Conservation (phyloP, 2,329 filamentous ascomycete genomes). For the Sordariomycetes sp. region DNA sequence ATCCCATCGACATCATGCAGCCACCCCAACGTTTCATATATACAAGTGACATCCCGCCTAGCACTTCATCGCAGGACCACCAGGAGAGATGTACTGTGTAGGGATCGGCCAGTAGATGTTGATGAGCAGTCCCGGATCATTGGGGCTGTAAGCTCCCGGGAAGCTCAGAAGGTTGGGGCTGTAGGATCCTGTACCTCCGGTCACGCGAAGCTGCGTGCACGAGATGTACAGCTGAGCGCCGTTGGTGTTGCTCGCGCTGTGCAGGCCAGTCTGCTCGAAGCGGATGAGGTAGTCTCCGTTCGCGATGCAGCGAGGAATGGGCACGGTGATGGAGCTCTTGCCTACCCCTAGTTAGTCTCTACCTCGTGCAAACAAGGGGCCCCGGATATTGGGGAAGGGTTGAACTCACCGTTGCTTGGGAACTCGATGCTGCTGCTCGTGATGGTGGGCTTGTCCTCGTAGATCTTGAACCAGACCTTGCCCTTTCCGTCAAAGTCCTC, state of each 20-base stretch:
- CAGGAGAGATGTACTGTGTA: constrained; percentile 20
- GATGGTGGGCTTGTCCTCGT: constrained; percentile 28
- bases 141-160: constrained; percentile 29
- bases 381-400: not conserved
- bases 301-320: constrained; percentile 32
- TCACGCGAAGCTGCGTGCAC: constrained; percentile 30
- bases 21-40: no score
- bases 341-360: constrained; percentile 9
- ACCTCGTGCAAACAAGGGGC: not conserved
- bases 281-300: constrained; percentile 40
- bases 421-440: constrained; percentile 24
- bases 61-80: constrained; percentile 8
- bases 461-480: constrained; percentile 31
- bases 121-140: constrained; percentile 30
- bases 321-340: constrained; percentile 23
- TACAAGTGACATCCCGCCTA: constrained; percentile 1
- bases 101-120: constrained; percentile 34
- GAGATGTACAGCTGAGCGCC: constrained; percentile 38
- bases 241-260: constrained; percentile 26
- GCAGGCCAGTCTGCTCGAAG: constrained; percentile 38
- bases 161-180: constrained; percentile 27
- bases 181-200: constrained; percentile 28
- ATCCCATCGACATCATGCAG: no score
- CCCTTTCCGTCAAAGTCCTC: constrained; percentile 27
- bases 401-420: constrained; percentile 23